These are phyloP conservation scores for Herpetomonas muscarum DNA, from an alignment of 208 protist genomes.

Conservation along the genomic window DNA sequence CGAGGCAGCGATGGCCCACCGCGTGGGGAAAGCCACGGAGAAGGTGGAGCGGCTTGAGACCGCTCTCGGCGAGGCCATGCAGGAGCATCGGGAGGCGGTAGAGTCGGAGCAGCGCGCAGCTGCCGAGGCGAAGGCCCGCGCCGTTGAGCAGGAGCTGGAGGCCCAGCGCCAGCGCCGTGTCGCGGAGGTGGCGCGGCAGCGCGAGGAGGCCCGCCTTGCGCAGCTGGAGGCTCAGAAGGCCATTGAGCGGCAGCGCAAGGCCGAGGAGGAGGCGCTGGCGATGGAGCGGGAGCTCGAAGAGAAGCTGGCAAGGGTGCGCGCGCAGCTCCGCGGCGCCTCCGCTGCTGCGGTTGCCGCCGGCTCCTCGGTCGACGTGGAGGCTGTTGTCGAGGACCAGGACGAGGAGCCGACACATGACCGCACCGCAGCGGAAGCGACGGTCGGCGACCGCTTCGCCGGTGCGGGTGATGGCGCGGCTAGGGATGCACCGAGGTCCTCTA, in stretches of 20 bases:
- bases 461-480: too few relatives aligned
- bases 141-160: conserved; percentile 44
- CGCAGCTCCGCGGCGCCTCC: conserved; percentile 30
- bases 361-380: background rate
- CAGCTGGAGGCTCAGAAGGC: conserved; percentile 59
- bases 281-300: conserved; percentile 61
- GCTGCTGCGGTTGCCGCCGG: conserved; percentile 10
- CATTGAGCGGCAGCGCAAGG: conserved; percentile 48
- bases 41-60: conserved; percentile 22
- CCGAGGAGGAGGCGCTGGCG: conserved; percentile 52
- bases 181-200: conserved; percentile 46
- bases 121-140: conserved; percentile 45
- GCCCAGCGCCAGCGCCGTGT: conserved; percentile 50
- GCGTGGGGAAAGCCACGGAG: conserved; percentile 18
- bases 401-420: too few relatives aligned
- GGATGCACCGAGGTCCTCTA: too few relatives aligned
- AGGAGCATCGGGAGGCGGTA: conserved; percentile 19
- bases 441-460: too few relatives aligned
- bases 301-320: conserved; percentile 53
- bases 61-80: conserved; percentile 12
- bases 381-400: too few relatives aligned
- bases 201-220: conserved; percentile 53
- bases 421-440: too few relatives aligned
- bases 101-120: conserved; percentile 14
- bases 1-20: conserved; percentile 2